These are phyloP conservation scores for Fistulinella staudtii DNA, from an alignment of 1,284 basidiomycete genomes.

Conservation along the genomic window DNA sequence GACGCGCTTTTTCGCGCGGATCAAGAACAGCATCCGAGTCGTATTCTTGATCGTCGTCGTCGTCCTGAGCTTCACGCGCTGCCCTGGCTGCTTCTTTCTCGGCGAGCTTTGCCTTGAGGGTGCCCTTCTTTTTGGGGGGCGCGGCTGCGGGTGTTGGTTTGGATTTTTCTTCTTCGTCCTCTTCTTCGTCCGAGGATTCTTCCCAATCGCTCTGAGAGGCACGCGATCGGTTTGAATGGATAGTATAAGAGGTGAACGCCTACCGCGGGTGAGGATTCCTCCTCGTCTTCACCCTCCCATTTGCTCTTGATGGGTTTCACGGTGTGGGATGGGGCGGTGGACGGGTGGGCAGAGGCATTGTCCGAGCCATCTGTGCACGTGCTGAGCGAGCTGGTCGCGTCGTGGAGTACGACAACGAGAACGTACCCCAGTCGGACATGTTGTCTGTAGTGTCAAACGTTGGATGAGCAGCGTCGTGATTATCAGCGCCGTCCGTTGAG, in stretches of 20 bases:
- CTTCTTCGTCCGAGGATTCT: constrained; percentile 78
- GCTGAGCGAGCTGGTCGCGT: constrained; percentile 20
- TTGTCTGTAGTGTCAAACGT: too few species aligned
- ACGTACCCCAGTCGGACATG: constrained; percentile 47
- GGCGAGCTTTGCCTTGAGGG: constrained; percentile 83
- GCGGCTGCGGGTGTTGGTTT: constrained; percentile 46
- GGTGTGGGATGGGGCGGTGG: constrained; percentile 38
- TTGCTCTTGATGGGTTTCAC: constrained; percentile 54
- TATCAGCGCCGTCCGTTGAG: not conserved
- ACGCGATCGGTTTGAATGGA: not conserved
- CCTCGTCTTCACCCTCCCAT: constrained; percentile 89
- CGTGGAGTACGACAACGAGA: not conserved
- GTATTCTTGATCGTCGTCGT: constrained; percentile 45
- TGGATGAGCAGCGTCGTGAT: too few species aligned
- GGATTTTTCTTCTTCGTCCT: constrained; percentile 48
- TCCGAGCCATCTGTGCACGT: constrained; percentile 44
- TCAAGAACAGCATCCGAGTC: constrained; percentile 79
- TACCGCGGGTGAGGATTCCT: constrained; percentile 59
- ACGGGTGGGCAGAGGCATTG: constrained; percentile 42
- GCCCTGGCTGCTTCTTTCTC: constrained; percentile 79
- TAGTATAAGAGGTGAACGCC: constrained; percentile 12
- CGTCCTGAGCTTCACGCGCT: constrained; percentile 17
- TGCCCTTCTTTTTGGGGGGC: constrained; percentile 86
- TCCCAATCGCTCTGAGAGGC: constrained; percentile 94
- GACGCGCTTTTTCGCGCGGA: constrained; percentile 70